phyloP scores from a whole-genome alignment of 1,284 basidiomycete species.

The Pholiota adiposa region DNA sequence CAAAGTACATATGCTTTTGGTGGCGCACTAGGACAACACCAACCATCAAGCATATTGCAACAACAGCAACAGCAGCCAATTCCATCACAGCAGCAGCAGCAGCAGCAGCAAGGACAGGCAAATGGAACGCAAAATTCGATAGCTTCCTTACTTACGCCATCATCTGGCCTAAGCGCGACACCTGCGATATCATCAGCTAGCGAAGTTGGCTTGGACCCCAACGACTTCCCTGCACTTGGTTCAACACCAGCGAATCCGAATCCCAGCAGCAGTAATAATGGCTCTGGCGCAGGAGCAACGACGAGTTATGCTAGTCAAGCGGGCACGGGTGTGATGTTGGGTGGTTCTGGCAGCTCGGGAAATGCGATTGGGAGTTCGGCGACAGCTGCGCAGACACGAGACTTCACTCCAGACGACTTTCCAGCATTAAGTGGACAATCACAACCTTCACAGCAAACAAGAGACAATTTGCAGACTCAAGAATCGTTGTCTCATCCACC shows the following conservation, averaged over 20 bases:
- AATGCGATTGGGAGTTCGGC: constrained; percentile 33
- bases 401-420: constrained; percentile 83
- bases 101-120: constrained; percentile 39
- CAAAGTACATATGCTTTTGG: constrained; percentile 63
- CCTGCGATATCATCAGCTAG: constrained; percentile 66
- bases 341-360: constrained; percentile 43
- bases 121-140: constrained; percentile 55
- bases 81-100: constrained; percentile 35
- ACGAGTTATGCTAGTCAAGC: constrained; percentile 80
- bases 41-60: constrained; percentile 40
- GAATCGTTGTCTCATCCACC: constrained; percentile 57
- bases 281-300: constrained; percentile 36
- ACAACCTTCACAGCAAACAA: constrained; percentile 41
- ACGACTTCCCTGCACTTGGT: constrained; percentile 84
- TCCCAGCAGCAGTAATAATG: constrained; percentile 39
- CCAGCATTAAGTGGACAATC: constrained; percentile 75
- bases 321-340: constrained; percentile 58
- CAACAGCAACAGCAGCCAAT: constrained; percentile 48
- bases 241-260: constrained; percentile 51
- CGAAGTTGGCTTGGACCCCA: constrained; percentile 81
- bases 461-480: constrained; percentile 23
- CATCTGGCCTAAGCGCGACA: constrained; percentile 50
- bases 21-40: constrained; percentile 56
- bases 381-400: constrained; percentile 54
- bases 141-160: constrained; percentile 58